Evolutionary conservation across 108 stramenopile species (phyloP).

Genomic region (Skeletonema menzelii): DNA sequence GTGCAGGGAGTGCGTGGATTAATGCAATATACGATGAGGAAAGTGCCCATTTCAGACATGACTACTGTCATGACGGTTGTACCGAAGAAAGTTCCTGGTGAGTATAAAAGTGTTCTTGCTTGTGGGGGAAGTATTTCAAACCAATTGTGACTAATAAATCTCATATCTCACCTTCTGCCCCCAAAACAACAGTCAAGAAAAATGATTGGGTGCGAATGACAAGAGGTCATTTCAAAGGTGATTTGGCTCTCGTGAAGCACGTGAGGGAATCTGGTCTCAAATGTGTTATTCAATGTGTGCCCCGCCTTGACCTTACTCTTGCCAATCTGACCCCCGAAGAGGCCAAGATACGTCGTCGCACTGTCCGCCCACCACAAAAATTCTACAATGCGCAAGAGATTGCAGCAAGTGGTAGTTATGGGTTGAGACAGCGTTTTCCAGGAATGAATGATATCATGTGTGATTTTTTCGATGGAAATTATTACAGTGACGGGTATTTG

Average conservation of each 20-base stretch:
- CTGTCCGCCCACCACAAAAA: constrained; percentile 89
- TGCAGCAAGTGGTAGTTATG: constrained; percentile 67
- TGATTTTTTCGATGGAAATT: constrained; percentile 90
- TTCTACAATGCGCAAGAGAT: constrained; percentile 91
- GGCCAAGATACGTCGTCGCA: constrained; percentile 75
- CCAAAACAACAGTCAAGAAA: constrained; percentile 68
- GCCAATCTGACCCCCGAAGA: constrained; percentile 77
- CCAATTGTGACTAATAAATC: not conserved
- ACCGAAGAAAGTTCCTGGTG: constrained; percentile 87
- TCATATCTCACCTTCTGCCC: not conserved
- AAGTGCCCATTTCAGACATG: constrained; percentile 95
- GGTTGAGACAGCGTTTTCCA: constrained; percentile 68
- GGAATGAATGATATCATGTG: constrained; percentile 73
- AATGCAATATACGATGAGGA: constrained; percentile 77
- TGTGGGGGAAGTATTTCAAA: not conserved
- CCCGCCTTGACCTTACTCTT: constrained; percentile 87
- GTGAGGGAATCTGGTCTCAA: constrained; percentile 91
- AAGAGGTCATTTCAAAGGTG: constrained; percentile 94
- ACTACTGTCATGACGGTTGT: constrained; percentile 93
- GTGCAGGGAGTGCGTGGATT: constrained; percentile 89
- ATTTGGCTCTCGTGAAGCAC: constrained; percentile 90
- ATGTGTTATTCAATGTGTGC: constrained; percentile 91
- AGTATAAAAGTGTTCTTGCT: constrained; percentile 22
- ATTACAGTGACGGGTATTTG: constrained; percentile 92
- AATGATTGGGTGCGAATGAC: constrained; percentile 96